These are phyloP conservation scores for Globisporangium nagaii DNA, from an alignment of 352 stramenopile genomes.

Conservation along the genomic window DNA sequence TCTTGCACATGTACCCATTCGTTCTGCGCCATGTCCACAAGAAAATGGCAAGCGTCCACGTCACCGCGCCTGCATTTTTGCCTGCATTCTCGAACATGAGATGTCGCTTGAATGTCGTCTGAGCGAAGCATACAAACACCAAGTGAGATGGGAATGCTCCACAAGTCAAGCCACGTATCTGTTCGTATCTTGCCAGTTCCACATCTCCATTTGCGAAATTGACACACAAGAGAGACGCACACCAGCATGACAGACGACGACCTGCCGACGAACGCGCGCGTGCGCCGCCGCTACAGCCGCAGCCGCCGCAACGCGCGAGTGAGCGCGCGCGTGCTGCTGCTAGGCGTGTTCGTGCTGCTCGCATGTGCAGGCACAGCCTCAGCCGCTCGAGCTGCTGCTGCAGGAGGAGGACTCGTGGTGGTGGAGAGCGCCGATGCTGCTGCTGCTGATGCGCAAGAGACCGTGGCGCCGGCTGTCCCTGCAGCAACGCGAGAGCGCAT, in stretches of 20 bases:
- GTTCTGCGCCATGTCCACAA: neutral
- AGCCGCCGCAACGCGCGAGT: neutral
- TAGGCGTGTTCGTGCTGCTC: conserved; percentile 1
- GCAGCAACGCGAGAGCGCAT: conserved; percentile 4
- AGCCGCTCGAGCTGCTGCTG: neutral
- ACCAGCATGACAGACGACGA: neutral
- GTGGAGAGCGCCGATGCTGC: conserved; percentile 5
- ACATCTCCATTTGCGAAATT: conserved; percentile 1
- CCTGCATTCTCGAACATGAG: neutral
- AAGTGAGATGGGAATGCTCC: no score
- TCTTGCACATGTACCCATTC: neutral
- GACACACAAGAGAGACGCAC: neutral
- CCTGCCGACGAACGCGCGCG: neutral
- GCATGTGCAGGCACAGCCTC: neutral
- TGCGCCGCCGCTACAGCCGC: neutral
- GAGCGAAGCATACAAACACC: neutral
- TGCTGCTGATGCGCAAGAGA: conserved; percentile 6
- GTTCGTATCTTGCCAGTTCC: neutral
- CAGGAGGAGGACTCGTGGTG: conserved; percentile 3
- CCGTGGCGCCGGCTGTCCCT: neutral
- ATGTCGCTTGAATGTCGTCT: neutral
- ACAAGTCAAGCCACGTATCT: conserved; percentile 5
- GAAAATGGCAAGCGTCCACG: conserved; percentile 4
- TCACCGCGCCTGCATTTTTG: conserved; percentile 1
- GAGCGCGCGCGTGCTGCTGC: neutral